phyloP scores from a whole-genome alignment of 805 yeast genomes.

The Wickerhamiella nectarea region DNA sequence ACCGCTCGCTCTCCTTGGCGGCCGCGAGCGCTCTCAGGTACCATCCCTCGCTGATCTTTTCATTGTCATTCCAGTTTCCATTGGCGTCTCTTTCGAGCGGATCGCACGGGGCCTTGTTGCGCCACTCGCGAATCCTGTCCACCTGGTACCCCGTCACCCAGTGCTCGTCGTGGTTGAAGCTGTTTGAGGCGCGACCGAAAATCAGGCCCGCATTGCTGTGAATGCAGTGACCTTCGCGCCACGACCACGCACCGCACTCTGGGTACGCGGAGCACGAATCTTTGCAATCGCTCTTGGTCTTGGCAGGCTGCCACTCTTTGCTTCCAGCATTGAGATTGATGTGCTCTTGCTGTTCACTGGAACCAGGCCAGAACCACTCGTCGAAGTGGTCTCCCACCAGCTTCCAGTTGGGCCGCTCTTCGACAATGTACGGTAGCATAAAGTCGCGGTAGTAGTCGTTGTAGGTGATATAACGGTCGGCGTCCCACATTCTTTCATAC shows the following conservation, averaged over 20 bases:
- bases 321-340: neutral
- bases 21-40: neutral
- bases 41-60: slow-evolving; percentile 16
- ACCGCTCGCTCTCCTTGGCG: neutral
- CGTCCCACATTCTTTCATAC: slow-evolving; percentile 20
- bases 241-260: slow-evolving; percentile 17
- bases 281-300: slow-evolving; percentile 9
- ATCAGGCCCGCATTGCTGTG: slow-evolving; percentile 10
- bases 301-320: neutral
- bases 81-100: slow-evolving; percentile 8
- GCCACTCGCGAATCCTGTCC: slow-evolving; percentile 22
- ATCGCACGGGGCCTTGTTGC: slow-evolving; percentile 7
- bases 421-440: slow-evolving; percentile 21
- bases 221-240: slow-evolving; percentile 10
- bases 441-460: slow-evolving; percentile 25
- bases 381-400: neutral
- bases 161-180: slow-evolving; percentile 10
- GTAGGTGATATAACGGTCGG: slow-evolving; percentile 16
- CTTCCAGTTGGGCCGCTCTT: slow-evolving; percentile 21
- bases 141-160: slow-evolving; percentile 23
- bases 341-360: slow-evolving; percentile 1
- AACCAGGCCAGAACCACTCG: slow-evolving; percentile 11
- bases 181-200: slow-evolving; percentile 14
- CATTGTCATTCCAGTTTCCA: slow-evolving; percentile 11
- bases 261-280: slow-evolving; percentile 14